These are phyloP conservation scores for Cercospora nicotianae DNA, from an alignment of 2,329 filamentous ascomycete species.

Conservation along the genomic window DNA sequence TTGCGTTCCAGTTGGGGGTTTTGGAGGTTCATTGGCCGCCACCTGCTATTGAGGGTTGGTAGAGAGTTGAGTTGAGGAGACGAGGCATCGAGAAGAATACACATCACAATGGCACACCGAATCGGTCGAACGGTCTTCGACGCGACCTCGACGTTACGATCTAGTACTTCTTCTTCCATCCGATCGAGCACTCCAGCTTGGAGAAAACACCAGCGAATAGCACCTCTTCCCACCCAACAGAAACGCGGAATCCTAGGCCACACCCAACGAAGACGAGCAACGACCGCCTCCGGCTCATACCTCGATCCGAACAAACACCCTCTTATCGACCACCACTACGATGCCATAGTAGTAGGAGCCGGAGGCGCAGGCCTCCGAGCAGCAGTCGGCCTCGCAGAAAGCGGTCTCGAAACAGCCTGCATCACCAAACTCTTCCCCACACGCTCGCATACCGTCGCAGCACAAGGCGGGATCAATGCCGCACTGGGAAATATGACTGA, in stretches of 20 bases:
- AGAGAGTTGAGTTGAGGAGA: neutral
- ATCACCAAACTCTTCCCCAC: conserved; percentile 63
- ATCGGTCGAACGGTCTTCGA: conserved; percentile 21
- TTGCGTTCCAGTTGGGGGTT: neutral
- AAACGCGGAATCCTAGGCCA: conserved; percentile 28
- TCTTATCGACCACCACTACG: conserved; percentile 96
- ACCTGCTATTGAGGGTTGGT: neutral
- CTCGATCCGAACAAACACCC: conserved; percentile 65
- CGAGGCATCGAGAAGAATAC: neutral
- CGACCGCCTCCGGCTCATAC: conserved; percentile 25
- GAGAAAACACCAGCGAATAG: conserved; percentile 10
- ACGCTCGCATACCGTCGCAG: conserved; percentile 65
- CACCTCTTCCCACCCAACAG: conserved; percentile 18
- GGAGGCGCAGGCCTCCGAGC: conserved; percentile 64
- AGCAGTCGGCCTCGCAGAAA: conserved; percentile 63
- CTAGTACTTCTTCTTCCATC: conserved; percentile 13
- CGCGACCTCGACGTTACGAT: conserved; percentile 17
- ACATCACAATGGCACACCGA: conserved; percentile 21
- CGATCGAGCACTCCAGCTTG: conserved; percentile 12
- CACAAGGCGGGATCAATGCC: conserved; percentile 65
- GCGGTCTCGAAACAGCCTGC: conserved; percentile 65
- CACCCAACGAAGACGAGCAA: conserved; percentile 33
- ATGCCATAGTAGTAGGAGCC: conserved; percentile 56
- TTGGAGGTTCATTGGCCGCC: conserved; percentile 6
- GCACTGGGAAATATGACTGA: conserved; percentile 57